A percentile compares a stretch with the other conserved stretches of the same genome.
Conservation (phyloP, 768 basidiomycete species). For the Lanmaoa pseudosensibilis region DNA sequence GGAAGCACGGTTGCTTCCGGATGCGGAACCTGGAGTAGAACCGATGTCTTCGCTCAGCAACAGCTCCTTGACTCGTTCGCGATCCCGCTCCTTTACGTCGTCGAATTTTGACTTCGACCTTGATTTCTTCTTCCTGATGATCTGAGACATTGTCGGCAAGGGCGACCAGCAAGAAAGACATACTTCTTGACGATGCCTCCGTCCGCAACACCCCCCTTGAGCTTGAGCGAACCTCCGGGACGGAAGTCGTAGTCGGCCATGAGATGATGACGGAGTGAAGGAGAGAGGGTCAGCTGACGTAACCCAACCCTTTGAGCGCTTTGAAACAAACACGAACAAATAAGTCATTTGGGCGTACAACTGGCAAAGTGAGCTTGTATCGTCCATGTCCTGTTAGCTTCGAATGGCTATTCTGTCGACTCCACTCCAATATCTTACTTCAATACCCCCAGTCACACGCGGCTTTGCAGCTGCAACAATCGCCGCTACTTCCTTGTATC, state of each 20-base stretch:
- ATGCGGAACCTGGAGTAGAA: constrained; percentile 41
- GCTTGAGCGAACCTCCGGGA: constrained; percentile 85
- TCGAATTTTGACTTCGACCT: constrained; percentile 67
- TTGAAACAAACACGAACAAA: constrained; percentile 28
- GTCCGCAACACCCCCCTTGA: constrained; percentile 79
- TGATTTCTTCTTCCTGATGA: constrained; percentile 74
- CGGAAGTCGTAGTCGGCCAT: constrained; percentile 88
- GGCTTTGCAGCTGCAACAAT: constrained; percentile 64
- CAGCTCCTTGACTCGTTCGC: constrained; percentile 47
- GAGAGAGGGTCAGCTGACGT: constrained; percentile 30
- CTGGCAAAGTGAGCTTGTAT: background rate
- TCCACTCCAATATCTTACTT: constrained; percentile 64
- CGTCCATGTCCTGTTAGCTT: constrained; percentile 17
- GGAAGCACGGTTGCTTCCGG: constrained; percentile 60
- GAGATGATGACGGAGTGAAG: constrained; percentile 18
- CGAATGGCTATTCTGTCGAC: constrained; percentile 77
- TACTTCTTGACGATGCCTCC: constrained; percentile 86
- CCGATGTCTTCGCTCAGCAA: constrained; percentile 49
- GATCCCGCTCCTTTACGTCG: constrained; percentile 44
- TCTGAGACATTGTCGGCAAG: constrained; percentile 5
- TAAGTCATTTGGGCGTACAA: background rate
- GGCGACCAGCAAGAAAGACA: constrained; percentile 22
- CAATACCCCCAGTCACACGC: constrained; percentile 79
- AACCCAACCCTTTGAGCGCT: constrained; percentile 18
- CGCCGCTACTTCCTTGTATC: constrained; percentile 57